phyloP scores from a whole-genome alignment of 768 basidiomycete genomes.

The Pleurotus platypus region DNA sequence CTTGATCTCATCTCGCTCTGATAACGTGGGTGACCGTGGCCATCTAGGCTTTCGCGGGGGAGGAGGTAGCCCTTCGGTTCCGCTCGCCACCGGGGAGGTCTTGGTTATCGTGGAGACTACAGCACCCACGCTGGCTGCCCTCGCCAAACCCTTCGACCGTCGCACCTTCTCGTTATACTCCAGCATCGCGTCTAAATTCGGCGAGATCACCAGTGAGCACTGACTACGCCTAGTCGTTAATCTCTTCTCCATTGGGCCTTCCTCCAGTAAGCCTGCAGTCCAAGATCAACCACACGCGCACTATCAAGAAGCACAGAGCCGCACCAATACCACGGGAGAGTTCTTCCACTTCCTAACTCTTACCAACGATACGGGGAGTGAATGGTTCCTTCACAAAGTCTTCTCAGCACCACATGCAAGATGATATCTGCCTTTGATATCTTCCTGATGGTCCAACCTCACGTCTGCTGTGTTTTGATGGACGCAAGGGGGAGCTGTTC shows the following conservation, averaged over 20 bases:
- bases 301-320: background rate
- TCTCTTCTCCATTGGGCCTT: slow-evolving; percentile 1
- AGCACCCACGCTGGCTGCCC: background rate
- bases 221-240: slow-evolving; percentile 8
- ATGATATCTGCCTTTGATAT: background rate
- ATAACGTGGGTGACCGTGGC: background rate
- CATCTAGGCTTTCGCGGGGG: background rate
- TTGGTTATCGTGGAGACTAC: slow-evolving; percentile 1
- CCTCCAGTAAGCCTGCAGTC: background rate
- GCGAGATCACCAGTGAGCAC: slow-evolving; percentile 45
- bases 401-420: background rate
- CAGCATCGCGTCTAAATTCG: slow-evolving; percentile 56
- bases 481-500: background rate
- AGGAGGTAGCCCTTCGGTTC: slow-evolving; percentile 9
- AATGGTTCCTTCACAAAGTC: background rate
- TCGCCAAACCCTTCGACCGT: slow-evolving; percentile 10
- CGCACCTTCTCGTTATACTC: slow-evolving; percentile 54
- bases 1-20: background rate
- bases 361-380: background rate
- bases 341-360: background rate
- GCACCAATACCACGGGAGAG: background rate
- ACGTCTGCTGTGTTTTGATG: background rate
- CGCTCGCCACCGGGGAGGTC: slow-evolving; percentile 4
- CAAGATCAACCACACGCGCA: background rate
- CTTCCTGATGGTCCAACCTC: background rate